A percentile compares a stretch with the other conserved stretches of the same genome.
phyloP scores from a whole-genome alignment of 139 green algal genomes.

The Trebouxia sp. region DNA sequence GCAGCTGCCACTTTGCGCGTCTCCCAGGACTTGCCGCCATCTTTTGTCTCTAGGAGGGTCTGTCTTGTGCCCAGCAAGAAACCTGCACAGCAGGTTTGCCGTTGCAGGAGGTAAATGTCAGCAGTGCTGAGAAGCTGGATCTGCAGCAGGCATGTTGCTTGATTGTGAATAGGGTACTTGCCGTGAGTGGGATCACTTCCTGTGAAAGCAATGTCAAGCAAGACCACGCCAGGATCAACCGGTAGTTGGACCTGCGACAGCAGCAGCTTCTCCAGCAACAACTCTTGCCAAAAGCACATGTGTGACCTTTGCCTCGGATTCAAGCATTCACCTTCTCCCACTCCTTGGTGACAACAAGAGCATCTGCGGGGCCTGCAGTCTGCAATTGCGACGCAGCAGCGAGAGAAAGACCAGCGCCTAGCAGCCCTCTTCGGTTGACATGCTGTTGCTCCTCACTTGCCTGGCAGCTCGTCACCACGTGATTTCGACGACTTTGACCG shows the following conservation, averaged over 20 bases:
- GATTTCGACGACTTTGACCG: neutral
- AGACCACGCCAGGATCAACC: conserved; percentile 88
- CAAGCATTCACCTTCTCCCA: conserved; percentile 1
- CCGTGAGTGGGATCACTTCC: conserved; percentile 87
- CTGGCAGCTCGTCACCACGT: neutral
- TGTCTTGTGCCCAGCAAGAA: conserved; percentile 97
- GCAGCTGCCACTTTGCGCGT: conserved; percentile 63
- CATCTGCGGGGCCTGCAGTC: neutral
- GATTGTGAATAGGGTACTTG: conserved; percentile 35
- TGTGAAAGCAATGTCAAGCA: conserved; percentile 96
- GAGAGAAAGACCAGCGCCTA: neutral
- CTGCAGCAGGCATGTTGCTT: too few relatives aligned
- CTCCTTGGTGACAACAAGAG: conserved; percentile 17
- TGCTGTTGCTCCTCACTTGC: neutral
- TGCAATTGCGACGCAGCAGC: neutral
- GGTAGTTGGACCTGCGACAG: conserved; percentile 69
- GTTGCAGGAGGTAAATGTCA: neutral
- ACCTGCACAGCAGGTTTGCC: conserved; percentile 45
- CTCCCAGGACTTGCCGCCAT: conserved; percentile 94
- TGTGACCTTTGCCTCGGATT: neutral
- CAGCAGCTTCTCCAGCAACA: neutral
- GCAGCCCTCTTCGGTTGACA: neutral
- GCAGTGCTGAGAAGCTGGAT: neutral
- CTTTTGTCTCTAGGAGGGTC: conserved; percentile 96
- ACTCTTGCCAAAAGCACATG: neutral